Base-by-base conservation (phyloP, 371 early-diverging fungal genomes). In the Zancudomyces culisetae region DNA sequence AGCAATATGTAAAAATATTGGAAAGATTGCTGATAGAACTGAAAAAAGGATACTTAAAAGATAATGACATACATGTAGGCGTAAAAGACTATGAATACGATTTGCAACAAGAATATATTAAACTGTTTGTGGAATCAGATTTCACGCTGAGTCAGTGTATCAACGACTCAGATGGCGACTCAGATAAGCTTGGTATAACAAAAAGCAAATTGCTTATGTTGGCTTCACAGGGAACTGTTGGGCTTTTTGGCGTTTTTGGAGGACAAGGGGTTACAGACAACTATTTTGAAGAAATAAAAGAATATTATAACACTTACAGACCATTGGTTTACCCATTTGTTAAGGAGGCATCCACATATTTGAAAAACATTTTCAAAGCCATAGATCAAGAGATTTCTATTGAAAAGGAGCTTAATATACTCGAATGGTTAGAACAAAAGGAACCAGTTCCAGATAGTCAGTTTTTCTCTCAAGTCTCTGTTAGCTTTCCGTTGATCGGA, bases 201-300 rank as follows among this genome's bases (percentile, higher is more conserved):
- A 15, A 35, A 35, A 35, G 35, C 35, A 15, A 15, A 15, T 15
- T 35, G 6, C 15, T 35, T 35, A 35, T 6, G 10, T 35, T 35
- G 35, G 35, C 35, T 35, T 10, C 6, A 35, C 10, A 6, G 15
- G 35, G 15, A 15, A 49, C 22, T 10, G 8, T 23, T 4, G 15
- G 10, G 13, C 53, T 83, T 13, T 73, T 87, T 50, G 87, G 86
- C 40, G 76, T 87, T 56, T 92, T 92, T 75, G 90, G 90, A 57
- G 92, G 92, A 50, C 94, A 93, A 66, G 91, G 94, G 60, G 87
- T 85, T 54, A 80, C 83, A 58, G 87, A 90, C 56, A 88, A 87
- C 55, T 90, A 89, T 71, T 87, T 93, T 66, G 84, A 85, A 56
- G 94, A 93, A 64, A 69, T 89, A 13, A 79, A 77, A 2, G 68